A percentile compares a stretch with the other conserved stretches of the same genome.
These are phyloP conservation scores for Parathielavia hyrcaniae DNA, from an alignment of 495 filamentous ascomycete genomes.

Conservation along the genomic window DNA sequence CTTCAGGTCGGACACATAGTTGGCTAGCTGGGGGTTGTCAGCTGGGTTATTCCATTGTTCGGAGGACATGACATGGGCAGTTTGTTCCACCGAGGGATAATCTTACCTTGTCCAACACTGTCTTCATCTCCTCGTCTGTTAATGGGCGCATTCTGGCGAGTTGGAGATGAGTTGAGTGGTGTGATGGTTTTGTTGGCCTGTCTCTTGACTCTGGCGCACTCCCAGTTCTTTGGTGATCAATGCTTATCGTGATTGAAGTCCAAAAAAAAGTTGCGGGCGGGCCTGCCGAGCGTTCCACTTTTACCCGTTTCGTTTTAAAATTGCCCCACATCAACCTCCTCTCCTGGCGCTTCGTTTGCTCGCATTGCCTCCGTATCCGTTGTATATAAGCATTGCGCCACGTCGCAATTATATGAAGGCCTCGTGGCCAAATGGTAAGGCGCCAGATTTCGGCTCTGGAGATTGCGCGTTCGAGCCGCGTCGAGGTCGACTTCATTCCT, in stretches of 20 bases:
- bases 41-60: not conserved
- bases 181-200: not conserved
- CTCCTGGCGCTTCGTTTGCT: too few relatives aligned
- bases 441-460: slow-evolving; percentile 33
- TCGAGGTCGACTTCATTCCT: slow-evolving; percentile 24
- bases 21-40: slow-evolving; percentile 24
- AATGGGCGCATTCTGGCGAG: slow-evolving; percentile 58
- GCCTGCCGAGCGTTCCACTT: slow-evolving; percentile 17
- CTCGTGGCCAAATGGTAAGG: slow-evolving; percentile 35
- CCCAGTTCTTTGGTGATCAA: not conserved
- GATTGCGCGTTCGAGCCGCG: slow-evolving; percentile 35
- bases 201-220: not conserved
- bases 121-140: slow-evolving; percentile 64
- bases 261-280: too few relatives aligned
- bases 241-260: too few relatives aligned
- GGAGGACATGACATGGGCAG: too few relatives aligned
- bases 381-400: too few relatives aligned
- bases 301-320: slow-evolving; percentile 20
- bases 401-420: slow-evolving; percentile 16
- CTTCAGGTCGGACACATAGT: slow-evolving; percentile 49
- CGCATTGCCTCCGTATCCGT: too few relatives aligned
- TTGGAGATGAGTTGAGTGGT: not conserved
- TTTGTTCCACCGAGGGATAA: not conserved
- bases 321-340: not conserved
- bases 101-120: slow-evolving; percentile 62